Conservation (phyloP, 805 yeast genomes). For the Isabelozyma pseudorhagii region DNA sequence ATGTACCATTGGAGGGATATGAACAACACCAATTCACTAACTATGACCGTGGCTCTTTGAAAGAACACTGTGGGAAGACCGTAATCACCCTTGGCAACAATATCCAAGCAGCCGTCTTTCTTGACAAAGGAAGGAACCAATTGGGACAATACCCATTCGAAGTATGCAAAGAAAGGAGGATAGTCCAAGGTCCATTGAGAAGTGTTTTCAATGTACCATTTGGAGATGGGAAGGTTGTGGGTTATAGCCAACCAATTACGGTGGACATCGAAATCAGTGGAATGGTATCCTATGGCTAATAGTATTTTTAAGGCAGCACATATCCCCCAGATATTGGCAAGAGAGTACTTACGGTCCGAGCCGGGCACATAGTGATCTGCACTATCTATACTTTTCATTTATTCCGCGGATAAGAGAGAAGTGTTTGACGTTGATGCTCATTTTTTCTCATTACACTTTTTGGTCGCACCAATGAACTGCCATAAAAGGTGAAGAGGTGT, state of each 20-base stretch:
- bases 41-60: slow-evolving; percentile 78
- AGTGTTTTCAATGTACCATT: slow-evolving; percentile 82
- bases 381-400: not conserved
- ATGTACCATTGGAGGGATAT: slow-evolving; percentile 70
- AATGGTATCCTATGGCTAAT: slow-evolving; percentile 65
- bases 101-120: slow-evolving; percentile 74
- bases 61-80: slow-evolving; percentile 78
- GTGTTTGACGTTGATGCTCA: not conserved
- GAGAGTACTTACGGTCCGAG: slow-evolving; percentile 14
- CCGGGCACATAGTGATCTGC: not conserved
- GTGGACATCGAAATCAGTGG: slow-evolving; percentile 97
- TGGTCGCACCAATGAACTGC: not conserved
- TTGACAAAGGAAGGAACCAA: slow-evolving; percentile 63
- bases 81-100: slow-evolving; percentile 62
- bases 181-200: slow-evolving; percentile 94
- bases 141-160: slow-evolving; percentile 76
- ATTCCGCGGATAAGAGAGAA: not conserved
- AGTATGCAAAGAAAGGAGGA: slow-evolving; percentile 97
- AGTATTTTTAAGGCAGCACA: slow-evolving; percentile 32
- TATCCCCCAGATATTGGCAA: slow-evolving; percentile 35
- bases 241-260: slow-evolving; percentile 97
- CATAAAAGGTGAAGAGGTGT: not conserved
- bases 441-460: not conserved
- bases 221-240: slow-evolving; percentile 59
- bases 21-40: slow-evolving; percentile 71